phyloP scores from a whole-genome alignment of 2,329 filamentous ascomycete genomes.

The Zymoseptoria ardabiliae region DNA sequence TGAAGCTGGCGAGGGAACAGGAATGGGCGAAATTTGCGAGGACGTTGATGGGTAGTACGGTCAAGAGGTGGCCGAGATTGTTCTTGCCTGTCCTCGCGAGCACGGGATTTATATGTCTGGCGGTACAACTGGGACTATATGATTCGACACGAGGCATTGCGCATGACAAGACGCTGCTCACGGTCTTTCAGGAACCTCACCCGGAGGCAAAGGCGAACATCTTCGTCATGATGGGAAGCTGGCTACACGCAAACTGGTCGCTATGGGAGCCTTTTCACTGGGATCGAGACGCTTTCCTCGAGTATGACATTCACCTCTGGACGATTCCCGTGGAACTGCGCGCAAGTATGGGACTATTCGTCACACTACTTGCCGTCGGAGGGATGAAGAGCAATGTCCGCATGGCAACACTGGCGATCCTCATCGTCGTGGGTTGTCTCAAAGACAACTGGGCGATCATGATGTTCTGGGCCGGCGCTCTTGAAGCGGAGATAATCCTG shows the following conservation, averaged over 20 bases:
- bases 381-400: constrained; percentile 1
- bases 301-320: constrained; percentile 2
- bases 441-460: neutral
- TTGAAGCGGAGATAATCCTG: neutral
- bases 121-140: neutral
- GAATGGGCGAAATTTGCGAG: constrained; percentile 1
- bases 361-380: neutral
- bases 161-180: neutral
- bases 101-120: neutral
- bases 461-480: neutral
- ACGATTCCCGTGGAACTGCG: neutral
- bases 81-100: constrained; percentile 9
- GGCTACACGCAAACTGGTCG: neutral
- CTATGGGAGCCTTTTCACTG: constrained; percentile 8
- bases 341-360: constrained; percentile 10
- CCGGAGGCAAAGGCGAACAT: neutral
- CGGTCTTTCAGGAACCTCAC: neutral
- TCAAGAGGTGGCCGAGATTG: constrained; percentile 10
- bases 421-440: neutral
- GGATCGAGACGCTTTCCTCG: constrained; percentile 1
- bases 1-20: constrained; percentile 2
- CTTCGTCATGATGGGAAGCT: neutral
- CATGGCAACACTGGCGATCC: neutral
- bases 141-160: neutral
- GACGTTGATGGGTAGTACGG: constrained; percentile 4